Evolutionary conservation across 2,329 filamentous ascomycete genomes (phyloP), one percentile per base, ranked within the genome.

Genomic region (Bipolaris victoriae): DNA sequence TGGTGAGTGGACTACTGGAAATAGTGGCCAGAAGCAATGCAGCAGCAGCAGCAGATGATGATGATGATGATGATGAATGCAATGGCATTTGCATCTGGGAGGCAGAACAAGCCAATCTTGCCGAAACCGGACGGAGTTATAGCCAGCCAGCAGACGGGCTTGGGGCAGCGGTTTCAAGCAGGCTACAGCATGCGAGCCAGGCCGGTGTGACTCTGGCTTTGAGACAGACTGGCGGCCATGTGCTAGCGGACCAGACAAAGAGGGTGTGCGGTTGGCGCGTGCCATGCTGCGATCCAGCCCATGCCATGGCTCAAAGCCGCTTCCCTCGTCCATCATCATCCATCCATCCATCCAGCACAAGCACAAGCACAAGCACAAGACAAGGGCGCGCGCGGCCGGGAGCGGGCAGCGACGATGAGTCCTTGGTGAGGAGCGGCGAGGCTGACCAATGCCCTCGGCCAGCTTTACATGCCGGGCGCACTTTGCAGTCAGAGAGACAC

Each of bases 221-320:
- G 61, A 67, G 64, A 65, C 64, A 66, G 57, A 61, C 39, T 59
- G 61, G 52, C 61, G 62, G 57, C 60, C 57, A 64, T 61, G 60
- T 62, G 60, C 57, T 55, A 62, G 60, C 53, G 57, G 59, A 52
- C 59, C 57, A 65, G 67, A 71, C 63, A 70, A 71, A 71, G 67
- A 66, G 63, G 61, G 67, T 65, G 56, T 66, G 56, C 56, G 60
- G 66, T 60, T 62, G 60, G 59, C 64, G 61, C 58, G 63, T 55
- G 54, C 65, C 63, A 52, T 61, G 56, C 57, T 54, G 48, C 57
- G 51, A 48, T 57, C 54, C 59, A 60, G 31, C 33, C 18, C 11
- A 18, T 9, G 10, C 20, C 39, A 41, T 18, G 16, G 5, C 22
- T 24, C 22, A 5, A 24, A 5, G 22, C 24, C 24, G 24, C 24